Evolutionary conservation across 176 grass and related monocot species (phyloP).

Genomic region (Thinopyrum elongatum): DNA sequence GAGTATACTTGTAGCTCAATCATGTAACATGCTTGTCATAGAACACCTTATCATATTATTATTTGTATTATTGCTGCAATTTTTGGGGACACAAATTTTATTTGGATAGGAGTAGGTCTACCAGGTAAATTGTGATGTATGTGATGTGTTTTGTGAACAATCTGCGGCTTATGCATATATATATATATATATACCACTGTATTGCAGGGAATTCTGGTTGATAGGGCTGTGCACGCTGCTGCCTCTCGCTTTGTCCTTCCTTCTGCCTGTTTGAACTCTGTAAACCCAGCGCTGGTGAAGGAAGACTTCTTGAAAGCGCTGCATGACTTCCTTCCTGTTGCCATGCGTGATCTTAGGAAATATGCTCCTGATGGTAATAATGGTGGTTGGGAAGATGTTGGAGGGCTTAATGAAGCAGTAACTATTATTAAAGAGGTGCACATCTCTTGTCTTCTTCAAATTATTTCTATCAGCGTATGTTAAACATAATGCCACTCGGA

Average conservation of each 20-base stretch:
- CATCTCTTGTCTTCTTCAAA: constrained; percentile 5
- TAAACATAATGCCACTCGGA: neutral
- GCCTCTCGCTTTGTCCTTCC: constrained; percentile 61
- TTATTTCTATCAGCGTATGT: constrained; percentile 7
- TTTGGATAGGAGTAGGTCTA: neutral
- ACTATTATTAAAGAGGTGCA: constrained; percentile 92
- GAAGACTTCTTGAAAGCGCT: constrained; percentile 89
- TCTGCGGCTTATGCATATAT: constrained; percentile 3
- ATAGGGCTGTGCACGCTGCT: constrained; percentile 87
- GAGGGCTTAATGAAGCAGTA: constrained; percentile 72
- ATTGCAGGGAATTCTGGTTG: constrained; percentile 87
- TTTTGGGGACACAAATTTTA: constrained; percentile 3
- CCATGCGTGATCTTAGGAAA: constrained; percentile 93
- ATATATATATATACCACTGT: constrained; percentile 9
- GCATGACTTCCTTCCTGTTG: constrained; percentile 88
- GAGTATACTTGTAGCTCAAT: neutral
- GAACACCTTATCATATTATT: neutral
- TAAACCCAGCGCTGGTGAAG: constrained; percentile 44
- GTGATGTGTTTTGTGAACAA: neutral
- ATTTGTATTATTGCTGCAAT: neutral
- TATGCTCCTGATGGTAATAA: constrained; percentile 62
- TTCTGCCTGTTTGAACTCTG: constrained; percentile 24
- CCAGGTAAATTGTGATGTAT: neutral
- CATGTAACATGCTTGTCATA: neutral
- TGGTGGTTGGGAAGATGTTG: constrained; percentile 92